Percentiles rank a stretch among this genome's conserved stretches.
These are phyloP conservation scores for Torulaspora microellipsoides DNA, from an alignment of 805 yeast species.

Conservation along the genomic window DNA sequence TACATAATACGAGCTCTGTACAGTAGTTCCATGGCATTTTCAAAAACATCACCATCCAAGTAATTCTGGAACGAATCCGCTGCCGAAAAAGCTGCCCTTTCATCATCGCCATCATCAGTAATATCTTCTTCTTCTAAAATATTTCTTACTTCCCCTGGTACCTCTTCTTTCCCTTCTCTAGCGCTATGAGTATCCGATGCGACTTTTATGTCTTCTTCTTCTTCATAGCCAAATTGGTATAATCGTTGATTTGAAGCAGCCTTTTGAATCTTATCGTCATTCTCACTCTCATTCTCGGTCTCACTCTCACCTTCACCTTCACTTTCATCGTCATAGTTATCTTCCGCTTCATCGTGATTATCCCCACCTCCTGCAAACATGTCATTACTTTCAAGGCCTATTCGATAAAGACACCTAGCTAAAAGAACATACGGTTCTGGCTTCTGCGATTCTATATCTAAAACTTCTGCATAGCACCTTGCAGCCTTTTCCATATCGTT, in stretches of 20 bases:
- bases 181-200: no score
- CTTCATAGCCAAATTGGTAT: conserved; percentile 26
- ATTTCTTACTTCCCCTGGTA: no score
- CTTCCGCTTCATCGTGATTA: conserved; percentile 26
- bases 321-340: conserved; percentile 25
- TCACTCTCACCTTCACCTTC: conserved; percentile 19
- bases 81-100: conserved; percentile 4
- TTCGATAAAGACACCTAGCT: conserved; percentile 62
- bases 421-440: conserved; percentile 10
- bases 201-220: conserved; percentile 9
- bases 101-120: conserved; percentile 9
- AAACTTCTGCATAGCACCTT: conserved; percentile 63
- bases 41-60: conserved; percentile 42
- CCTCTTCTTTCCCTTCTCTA: no score
- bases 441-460: conserved; percentile 13
- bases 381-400: conserved; percentile 69
- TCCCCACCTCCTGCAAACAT: conserved; percentile 48
- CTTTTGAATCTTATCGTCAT: conserved; percentile 52
- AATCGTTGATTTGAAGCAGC: conserved; percentile 10
- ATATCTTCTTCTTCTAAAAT: background rate
- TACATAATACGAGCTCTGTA: conserved; percentile 72
- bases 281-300: conserved; percentile 30
- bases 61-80: conserved; percentile 13
- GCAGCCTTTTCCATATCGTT: conserved; percentile 67
- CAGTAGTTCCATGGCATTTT: conserved; percentile 81